A percentile compares a stretch with the other conserved stretches of the same genome.
These are phyloP conservation scores for Hemisphaericaspora nanyangensis DNA, from an alignment of 805 yeast species.

Conservation along the genomic window DNA sequence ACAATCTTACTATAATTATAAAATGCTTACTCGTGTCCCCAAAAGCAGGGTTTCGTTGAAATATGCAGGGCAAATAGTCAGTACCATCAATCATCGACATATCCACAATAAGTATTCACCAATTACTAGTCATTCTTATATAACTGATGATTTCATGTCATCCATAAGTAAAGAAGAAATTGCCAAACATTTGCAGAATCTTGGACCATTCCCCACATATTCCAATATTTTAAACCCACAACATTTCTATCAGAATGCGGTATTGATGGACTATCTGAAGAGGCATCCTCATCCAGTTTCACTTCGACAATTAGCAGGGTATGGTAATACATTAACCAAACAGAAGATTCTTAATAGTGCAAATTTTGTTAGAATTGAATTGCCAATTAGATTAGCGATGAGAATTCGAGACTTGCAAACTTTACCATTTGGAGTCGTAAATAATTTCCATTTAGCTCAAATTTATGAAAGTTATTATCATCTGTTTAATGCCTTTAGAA, in stretches of 20 bases:
- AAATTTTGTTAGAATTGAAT: slow-evolving; percentile 80
- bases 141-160: slow-evolving; percentile 33
- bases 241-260: slow-evolving; percentile 83
- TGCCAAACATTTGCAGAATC: slow-evolving; percentile 26
- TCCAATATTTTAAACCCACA: slow-evolving; percentile 48
- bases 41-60: no score
- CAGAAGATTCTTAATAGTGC: slow-evolving; percentile 81
- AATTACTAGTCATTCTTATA: slow-evolving; percentile 27
- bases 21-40: no score
- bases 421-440: slow-evolving; percentile 78
- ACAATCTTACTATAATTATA: no score
- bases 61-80: no score
- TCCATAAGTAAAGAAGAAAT: slow-evolving; percentile 25
- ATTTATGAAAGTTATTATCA: slow-evolving; percentile 87
- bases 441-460: slow-evolving; percentile 80
- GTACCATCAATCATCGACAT: neutral
- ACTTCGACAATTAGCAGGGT: slow-evolving; percentile 83
- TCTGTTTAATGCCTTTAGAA: slow-evolving; percentile 82
- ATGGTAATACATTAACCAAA: slow-evolving; percentile 72
- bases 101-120: slow-evolving; percentile 2
- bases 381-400: slow-evolving; percentile 80
- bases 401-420: slow-evolving; percentile 75
- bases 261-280: slow-evolving; percentile 57
- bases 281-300: slow-evolving; percentile 85
- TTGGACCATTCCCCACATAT: slow-evolving; percentile 41